Base-by-base conservation (phyloP, 805 yeast genomes). In the Nakazawaea ambrosiae region DNA sequence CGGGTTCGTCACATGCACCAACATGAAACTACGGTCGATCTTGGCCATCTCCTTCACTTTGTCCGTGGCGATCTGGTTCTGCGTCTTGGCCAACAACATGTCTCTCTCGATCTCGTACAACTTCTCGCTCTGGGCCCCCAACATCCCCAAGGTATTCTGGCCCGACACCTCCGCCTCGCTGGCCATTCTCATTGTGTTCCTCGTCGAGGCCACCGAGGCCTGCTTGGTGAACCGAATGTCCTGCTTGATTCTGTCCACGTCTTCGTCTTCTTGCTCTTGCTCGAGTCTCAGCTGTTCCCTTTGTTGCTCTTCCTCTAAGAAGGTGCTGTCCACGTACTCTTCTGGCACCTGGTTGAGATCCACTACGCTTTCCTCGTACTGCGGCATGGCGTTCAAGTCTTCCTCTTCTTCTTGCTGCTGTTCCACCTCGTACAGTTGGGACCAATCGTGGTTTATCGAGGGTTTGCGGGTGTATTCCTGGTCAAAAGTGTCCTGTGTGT, bases 111-210 rank as follows among this genome's bases (percentile, higher is more conserved):
- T 78, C 50, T 75, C 77, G 56, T 81, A 84, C 45, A 92, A 65
- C 34, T 85, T 69, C 54, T 88, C 96, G 40, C 92, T 78, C 58
- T 92, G 97, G n/a, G 89, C 75, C 19, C 98, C 98, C 34, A 92
- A 69, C 76, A 86, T 76, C 20, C 96, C 97, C 45, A 90, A 60
- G 0, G 97, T 82, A 54, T 90, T 89, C 44, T 79, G 66, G 26
- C 87, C 90, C 5, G 81, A 67, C 43, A 71, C 73, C 50, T 81
- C 87, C 1, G 89, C 87, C 40, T 80, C 81, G 40, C 74, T 70
- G 2, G 86, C 81, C 65, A 77, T 68, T 37, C 71, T 72, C 23
- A 92, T 60, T 1, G 95, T 88, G 50, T 87, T 87, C 52, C 94
- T 73, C 0, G 97, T 83, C 27, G 89, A 78, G 12, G 86, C 80